Evolutionary conservation across 208 protist species (phyloP).

Genomic region (Leishmania mexicana): DNA sequence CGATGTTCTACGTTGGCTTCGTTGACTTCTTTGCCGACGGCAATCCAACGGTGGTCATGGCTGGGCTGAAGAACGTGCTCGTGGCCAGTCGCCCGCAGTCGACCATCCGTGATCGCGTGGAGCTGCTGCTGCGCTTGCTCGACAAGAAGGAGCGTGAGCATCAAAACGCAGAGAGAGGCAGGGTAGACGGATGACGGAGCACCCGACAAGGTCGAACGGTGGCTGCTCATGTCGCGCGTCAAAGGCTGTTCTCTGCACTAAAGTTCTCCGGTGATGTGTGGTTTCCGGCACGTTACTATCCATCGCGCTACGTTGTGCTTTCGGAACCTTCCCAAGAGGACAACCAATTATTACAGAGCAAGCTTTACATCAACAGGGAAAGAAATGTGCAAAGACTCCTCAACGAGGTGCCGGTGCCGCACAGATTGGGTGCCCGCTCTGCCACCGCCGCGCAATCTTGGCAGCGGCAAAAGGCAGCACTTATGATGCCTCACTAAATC

Average conservation of each 20-base stretch:
- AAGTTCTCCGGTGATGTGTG: background rate
- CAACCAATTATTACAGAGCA: background rate
- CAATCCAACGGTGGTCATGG: constrained; percentile 66
- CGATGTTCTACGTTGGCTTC: constrained; percentile 80
- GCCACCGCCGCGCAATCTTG: background rate
- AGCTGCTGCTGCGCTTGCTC: constrained; percentile 62
- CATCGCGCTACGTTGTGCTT: background rate
- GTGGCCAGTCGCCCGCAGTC: constrained; percentile 51
- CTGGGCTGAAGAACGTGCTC: constrained; percentile 69
- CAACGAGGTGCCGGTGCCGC: too few species aligned
- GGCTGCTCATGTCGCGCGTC: background rate
- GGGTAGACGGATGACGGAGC: constrained; percentile 3
- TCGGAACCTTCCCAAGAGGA: background rate
- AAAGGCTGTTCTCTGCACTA: background rate
- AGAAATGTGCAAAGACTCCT: background rate
- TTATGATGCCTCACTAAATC: background rate
- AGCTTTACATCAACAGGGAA: background rate
- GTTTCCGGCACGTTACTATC: background rate
- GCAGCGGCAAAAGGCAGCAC: background rate
- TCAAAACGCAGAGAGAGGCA: constrained; percentile 9
- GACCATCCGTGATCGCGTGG: constrained; percentile 39
- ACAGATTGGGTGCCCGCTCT: background rate
- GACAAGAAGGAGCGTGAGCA: constrained; percentile 25
- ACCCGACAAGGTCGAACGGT: background rate
- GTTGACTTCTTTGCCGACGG: constrained; percentile 77